Evolutionary conservation across 768 basidiomycete species (phyloP), one percentile per base, ranked within the genome.

Genomic region (Leccinum subtestaceum): DNA sequence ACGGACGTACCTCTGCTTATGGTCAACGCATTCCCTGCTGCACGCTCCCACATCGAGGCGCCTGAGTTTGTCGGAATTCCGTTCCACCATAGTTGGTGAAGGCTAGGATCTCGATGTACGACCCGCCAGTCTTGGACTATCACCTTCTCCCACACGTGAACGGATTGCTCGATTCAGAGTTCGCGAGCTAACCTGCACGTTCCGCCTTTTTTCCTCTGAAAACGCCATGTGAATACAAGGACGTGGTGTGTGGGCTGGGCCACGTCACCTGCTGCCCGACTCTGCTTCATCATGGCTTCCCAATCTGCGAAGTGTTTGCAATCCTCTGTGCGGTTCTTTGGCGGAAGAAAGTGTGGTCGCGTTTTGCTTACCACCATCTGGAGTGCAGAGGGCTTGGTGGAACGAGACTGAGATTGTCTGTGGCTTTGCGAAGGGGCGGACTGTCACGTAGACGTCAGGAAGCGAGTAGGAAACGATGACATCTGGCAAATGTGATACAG

Each of bases 271-370:
- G 87, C 82, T 17, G 75, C 72, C 54, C 88, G 85, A 74, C 90
- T 93, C 48, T 78, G 84, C 62, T 84, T 86, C 88, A 94, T 92
- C 92, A 96, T 96, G 36, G 80, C 74, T 67, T 92, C 84, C 89
- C 93, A 95, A 68, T 89, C 89, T 4, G 86, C 83, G 69, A 93
- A 77, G 74, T 96, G 94, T 64, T 88, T 95, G 52, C 79, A 72
- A 68, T 95, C 93, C 72, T 96, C 93, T 58, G 82, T 70, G 29
- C 81, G 81, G 50, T 74, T 76, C 70, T 96, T 96, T 6, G 93
- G 93, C 23, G 94, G 94, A 19, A 95, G 77, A 69, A 87, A 88
- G 5, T 80, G 73, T n/a, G 91, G 93, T 19, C 93, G 78, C 0
- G 93, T 96, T 72, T 84, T 88, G 72, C 89, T 93, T 55, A 89